Base-by-base conservation (phyloP, 2,329 filamentous ascomycete species). In the Coniochaeta sp. region DNA sequence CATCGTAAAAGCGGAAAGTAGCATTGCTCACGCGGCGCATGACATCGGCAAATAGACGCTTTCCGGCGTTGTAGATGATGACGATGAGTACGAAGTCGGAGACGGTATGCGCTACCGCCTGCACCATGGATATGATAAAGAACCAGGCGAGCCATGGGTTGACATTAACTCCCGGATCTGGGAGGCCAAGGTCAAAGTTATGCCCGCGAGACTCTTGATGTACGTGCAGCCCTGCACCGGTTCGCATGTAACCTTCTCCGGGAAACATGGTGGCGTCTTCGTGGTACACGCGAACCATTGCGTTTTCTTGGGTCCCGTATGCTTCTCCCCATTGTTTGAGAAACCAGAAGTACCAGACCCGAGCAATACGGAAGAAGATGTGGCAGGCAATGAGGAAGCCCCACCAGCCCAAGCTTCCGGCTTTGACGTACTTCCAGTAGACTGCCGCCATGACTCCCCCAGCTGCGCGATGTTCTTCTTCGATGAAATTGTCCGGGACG, bases 1-100 rank as follows among this genome's bases (percentile, higher is more conserved):
- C 86, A 70, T 97, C 93, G 75, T 96, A 95, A 72, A 93, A 97
- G 1, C 91, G 86, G 74, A 97, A 96, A 0, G 88, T 93, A 0
- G 92, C 90, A 67, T 86, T 84, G 69, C 88, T 89, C 57, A 96
- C 90, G 58, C 83, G 84, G 1, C 81, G 76, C 74, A 96, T 85
- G 22, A 91, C 89, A 43, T 85, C 80, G 62, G 78, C 79, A 73
- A 96, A 96, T 57, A 97, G 82, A 7, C 79, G 77, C 66, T 88
- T 89, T 0, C 90, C 90, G 0, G 92, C 90, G 34, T 83, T 83
- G 70, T 95, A 93, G 24, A 91, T 85, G 64, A 96, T 90, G n/a
- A 88, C 76, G 14, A 93, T 81, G 68, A 93, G 84, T 34, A 90
- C 79, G 6, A 86, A 73, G 63, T 90, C 86, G 0, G 85, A 85